A percentile compares a stretch with the other conserved stretches of the same genome.
These are phyloP conservation scores for Cadophora sp. DNA, from an alignment of 2,329 filamentous ascomycete species.

Conservation along the genomic window DNA sequence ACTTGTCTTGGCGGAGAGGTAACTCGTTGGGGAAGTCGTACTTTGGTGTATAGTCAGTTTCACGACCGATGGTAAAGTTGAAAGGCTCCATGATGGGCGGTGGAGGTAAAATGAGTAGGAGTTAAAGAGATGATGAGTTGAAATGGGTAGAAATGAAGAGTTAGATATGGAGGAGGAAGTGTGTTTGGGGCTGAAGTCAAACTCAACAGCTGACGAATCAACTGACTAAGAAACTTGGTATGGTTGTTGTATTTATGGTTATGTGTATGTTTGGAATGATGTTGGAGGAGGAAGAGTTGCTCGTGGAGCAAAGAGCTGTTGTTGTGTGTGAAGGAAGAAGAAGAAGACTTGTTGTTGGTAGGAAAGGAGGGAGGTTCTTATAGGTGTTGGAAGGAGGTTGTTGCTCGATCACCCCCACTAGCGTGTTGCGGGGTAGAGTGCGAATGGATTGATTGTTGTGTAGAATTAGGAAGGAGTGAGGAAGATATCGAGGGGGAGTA, in stretches of 20 bases:
- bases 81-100: conserved; percentile 40
- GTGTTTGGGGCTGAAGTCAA: conserved; percentile 23
- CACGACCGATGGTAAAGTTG: conserved; percentile 40
- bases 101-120: conserved; percentile 25
- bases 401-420: background rate
- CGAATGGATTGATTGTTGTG: conserved; percentile 5
- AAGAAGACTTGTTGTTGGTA: background rate
- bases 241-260: conserved; percentile 15
- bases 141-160: conserved; percentile 18
- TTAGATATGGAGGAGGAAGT: conserved; percentile 16
- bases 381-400: background rate
- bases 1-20: conserved; percentile 58
- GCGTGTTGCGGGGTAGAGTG: background rate
- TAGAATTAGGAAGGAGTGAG: conserved; percentile 3
- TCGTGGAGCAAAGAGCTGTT: background rate
- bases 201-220: conserved; percentile 31
- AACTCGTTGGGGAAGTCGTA: conserved; percentile 38
- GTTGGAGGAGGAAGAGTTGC: background rate
- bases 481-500: background rate
- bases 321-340: background rate
- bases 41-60: conserved; percentile 26
- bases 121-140: conserved; percentile 10
- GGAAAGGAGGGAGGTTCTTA: background rate
- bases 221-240: conserved; percentile 17
- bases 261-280: conserved; percentile 10